phyloP scores from a whole-genome alignment of 257 asterid genomes.

The Salvia splendens region DNA sequence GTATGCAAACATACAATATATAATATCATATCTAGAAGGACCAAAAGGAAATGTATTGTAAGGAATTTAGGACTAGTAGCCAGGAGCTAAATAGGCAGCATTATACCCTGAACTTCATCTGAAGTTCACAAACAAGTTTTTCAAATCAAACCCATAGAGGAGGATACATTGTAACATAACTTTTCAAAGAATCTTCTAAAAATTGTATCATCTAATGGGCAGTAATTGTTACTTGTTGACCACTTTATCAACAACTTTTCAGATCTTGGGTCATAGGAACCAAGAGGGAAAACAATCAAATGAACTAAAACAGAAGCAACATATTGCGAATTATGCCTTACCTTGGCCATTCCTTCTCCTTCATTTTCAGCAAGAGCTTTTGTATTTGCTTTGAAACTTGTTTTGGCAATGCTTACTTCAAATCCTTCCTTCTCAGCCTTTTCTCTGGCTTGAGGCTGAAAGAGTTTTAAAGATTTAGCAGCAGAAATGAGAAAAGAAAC shows the following conservation, averaged over 20 bases:
- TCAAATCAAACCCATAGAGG: not conserved
- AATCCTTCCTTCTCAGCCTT: slow-evolving; percentile 88
- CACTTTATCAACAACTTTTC: slow-evolving; percentile 5
- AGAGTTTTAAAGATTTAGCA: not conserved
- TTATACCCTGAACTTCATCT: not conserved
- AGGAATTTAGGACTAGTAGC: too few species aligned
- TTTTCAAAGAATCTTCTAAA: not conserved
- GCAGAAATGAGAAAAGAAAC: slow-evolving; percentile 3
- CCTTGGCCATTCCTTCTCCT: slow-evolving; percentile 96
- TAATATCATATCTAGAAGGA: slow-evolving; percentile 9
- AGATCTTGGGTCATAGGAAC: slow-evolving; percentile 10
- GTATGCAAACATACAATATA: slow-evolving; percentile 3
- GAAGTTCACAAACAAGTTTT: not conserved
- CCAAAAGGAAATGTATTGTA: not conserved
- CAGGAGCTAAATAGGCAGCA: not conserved
- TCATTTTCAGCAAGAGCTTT: slow-evolving; percentile 96
- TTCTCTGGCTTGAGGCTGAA: slow-evolving; percentile 95
- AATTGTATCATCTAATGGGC: slow-evolving; percentile 4
- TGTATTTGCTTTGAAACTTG: slow-evolving; percentile 94
- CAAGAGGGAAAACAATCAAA: not conserved
- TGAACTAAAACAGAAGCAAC: slow-evolving; percentile 24
- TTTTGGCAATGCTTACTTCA: slow-evolving; percentile 76
- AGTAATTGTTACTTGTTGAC: not conserved
- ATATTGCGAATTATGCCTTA: slow-evolving; percentile 34
- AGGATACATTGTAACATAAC: not conserved